These are phyloP conservation scores for Candida nemodendra DNA, from an alignment of 805 yeast species.

Conservation along the genomic window DNA sequence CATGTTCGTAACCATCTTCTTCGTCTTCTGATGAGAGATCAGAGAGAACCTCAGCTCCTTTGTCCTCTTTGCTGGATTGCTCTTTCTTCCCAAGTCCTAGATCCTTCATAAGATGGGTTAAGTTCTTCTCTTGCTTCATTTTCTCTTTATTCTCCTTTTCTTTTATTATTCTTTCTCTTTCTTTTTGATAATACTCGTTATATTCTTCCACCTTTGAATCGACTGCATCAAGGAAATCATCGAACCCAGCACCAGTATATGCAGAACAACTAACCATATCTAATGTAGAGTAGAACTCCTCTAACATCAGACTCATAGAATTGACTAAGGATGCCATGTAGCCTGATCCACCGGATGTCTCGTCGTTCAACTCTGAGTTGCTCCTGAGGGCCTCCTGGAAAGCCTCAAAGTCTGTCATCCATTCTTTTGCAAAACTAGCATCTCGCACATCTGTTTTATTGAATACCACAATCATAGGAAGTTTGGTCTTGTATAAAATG, in stretches of 20 bases:
- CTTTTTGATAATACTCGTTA: constrained; percentile 76
- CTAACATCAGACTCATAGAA: constrained; percentile 93
- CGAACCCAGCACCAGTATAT: constrained; percentile 91
- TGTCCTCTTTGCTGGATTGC: constrained; percentile 19
- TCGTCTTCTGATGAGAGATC: constrained; percentile 46
- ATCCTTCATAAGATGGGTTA: constrained; percentile 80
- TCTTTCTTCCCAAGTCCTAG: constrained; percentile 56
- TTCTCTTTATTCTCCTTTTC: constrained; percentile 77
- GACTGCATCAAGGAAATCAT: constrained; percentile 81
- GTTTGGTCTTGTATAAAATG: constrained; percentile 88
- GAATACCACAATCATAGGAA: constrained; percentile 96
- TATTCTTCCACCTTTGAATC: constrained; percentile 87
- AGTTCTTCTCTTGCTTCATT: constrained; percentile 64
- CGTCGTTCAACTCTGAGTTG: constrained; percentile 66
- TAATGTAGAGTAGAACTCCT: constrained; percentile 89
- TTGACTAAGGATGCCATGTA: constrained; percentile 93
- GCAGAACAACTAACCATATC: constrained; percentile 94
- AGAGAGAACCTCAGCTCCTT: constrained; percentile 49
- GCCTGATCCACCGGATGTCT: constrained; percentile 64
- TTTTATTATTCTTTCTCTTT: constrained; percentile 77
- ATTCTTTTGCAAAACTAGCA: constrained; percentile 84
- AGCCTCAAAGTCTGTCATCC: constrained; percentile 96
- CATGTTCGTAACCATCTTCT: constrained; percentile 40
- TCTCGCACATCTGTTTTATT: constrained; percentile 89
- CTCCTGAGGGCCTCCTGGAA: constrained; percentile 77